phyloP scores from a whole-genome alignment of 306 rosid genomes.

The Astragalus glycyphyllos region DNA sequence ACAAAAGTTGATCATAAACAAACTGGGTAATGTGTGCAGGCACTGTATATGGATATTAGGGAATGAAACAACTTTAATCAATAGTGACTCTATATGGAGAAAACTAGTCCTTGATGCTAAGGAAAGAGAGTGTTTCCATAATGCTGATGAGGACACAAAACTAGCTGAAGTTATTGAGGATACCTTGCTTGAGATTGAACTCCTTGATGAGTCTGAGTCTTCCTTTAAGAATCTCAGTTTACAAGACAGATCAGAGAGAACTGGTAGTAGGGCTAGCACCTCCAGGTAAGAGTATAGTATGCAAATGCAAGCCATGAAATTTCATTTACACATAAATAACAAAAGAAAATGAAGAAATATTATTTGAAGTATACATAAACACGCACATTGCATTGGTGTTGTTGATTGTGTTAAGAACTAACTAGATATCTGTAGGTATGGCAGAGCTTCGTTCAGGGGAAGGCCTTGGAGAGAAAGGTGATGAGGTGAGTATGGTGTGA shows the following conservation, averaged over 20 bases:
- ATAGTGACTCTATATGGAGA: constrained; percentile 51
- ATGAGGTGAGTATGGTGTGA: too few species aligned
- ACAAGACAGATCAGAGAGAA: constrained; percentile 15
- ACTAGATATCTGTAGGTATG: neutral
- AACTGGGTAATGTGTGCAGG: constrained; percentile 25
- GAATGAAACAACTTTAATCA: constrained; percentile 51
- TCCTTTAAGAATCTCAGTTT: constrained; percentile 43
- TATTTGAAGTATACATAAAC: neutral
- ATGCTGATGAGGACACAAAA: constrained; percentile 55
- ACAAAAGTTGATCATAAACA: neutral
- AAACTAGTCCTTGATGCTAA: constrained; percentile 53
- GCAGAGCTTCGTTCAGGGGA: constrained; percentile 35
- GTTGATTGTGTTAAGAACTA: constrained; percentile 22
- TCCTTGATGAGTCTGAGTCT: constrained; percentile 21
- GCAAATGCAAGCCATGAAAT: neutral
- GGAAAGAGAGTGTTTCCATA: constrained; percentile 52
- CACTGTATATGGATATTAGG: constrained; percentile 66
- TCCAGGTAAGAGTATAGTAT: constrained; percentile 29
- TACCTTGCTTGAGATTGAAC: constrained; percentile 44
- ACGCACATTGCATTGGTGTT: neutral
- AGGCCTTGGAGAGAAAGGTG: constrained; percentile 36
- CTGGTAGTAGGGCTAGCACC: neutral
- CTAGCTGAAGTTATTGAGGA: constrained; percentile 45
- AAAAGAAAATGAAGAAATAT: constrained; percentile 21
- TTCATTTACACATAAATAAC: neutral